phyloP scores from a whole-genome alignment of 148 eudicot genomes.

The Oxyria digyna region DNA sequence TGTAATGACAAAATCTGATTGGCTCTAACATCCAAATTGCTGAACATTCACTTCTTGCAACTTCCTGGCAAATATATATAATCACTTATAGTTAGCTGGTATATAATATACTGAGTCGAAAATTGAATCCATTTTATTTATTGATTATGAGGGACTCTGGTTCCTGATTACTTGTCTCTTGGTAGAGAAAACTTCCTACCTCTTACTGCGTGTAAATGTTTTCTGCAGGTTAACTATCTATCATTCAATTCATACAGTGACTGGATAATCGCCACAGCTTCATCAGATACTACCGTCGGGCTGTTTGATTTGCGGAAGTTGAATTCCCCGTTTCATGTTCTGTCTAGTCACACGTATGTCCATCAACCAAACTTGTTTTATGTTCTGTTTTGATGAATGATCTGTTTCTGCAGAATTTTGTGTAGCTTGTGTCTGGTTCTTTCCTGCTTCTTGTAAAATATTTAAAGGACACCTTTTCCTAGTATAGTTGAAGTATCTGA shows the following conservation, averaged over 20 bases:
- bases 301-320: slow-evolving; percentile 82
- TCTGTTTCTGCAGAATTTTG: background rate
- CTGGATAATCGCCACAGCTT: slow-evolving; percentile 89
- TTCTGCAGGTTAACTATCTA: slow-evolving; percentile 71
- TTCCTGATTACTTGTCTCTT: too few relatives aligned
- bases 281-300: slow-evolving; percentile 87
- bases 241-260: slow-evolving; percentile 85
- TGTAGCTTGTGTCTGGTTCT: background rate
- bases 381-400: background rate
- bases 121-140: too few relatives aligned
- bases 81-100: too few relatives aligned
- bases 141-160: too few relatives aligned
- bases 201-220: background rate
- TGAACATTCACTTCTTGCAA: too few relatives aligned
- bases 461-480: background rate
- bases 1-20: too few relatives aligned
- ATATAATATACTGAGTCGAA: too few relatives aligned
- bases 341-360: slow-evolving; percentile 71
- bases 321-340: slow-evolving; percentile 50
- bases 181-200: background rate
- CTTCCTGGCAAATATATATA: too few relatives aligned
- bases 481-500: background rate
- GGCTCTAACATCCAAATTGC: too few relatives aligned
- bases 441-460: background rate
- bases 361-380: background rate